These are phyloP conservation scores for Colletotrichum sp. DNA, from an alignment of 2,329 filamentous ascomycete genomes.

Conservation along the genomic window DNA sequence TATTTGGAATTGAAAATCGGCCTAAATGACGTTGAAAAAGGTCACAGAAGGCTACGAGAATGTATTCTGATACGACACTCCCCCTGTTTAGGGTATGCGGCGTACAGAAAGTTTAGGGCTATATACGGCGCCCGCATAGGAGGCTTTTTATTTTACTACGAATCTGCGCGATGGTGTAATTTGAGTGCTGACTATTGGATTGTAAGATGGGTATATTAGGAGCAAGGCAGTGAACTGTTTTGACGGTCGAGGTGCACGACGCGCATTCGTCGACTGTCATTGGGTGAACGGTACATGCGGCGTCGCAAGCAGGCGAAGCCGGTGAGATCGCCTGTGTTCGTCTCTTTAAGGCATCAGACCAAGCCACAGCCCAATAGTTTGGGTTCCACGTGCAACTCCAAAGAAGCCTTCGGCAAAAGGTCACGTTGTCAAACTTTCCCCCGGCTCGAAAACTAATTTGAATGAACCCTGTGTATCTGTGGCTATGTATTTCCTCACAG, in stretches of 20 bases:
- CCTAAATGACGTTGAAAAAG: too few species aligned
- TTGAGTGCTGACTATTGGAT: too few species aligned
- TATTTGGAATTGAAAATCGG: too few species aligned
- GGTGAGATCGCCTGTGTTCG: too few species aligned
- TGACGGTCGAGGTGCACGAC: background rate
- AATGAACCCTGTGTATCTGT: background rate
- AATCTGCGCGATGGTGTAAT: too few species aligned
- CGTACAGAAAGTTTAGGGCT: too few species aligned
- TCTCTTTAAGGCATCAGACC: background rate
- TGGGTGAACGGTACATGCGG: background rate
- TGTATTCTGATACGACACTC: too few species aligned
- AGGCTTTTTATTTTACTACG: too few species aligned
- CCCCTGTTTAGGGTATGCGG: too few species aligned
- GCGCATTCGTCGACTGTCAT: background rate
- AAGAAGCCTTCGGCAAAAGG: background rate
- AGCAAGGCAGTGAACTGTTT: background rate
- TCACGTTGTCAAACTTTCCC: background rate
- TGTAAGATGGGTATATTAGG: too few species aligned
- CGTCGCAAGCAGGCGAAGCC: background rate
- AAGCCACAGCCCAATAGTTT: background rate
- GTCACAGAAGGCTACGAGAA: too few species aligned
- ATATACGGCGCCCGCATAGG: too few species aligned
- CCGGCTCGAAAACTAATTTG: background rate
- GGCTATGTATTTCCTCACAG: background rate
- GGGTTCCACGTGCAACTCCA: background rate